Evolutionary conservation across 2,329 filamentous ascomycete genomes (phyloP), one percentile per base, ranked within the genome.

Genomic region (Bimuria novae-zelandiae): DNA sequence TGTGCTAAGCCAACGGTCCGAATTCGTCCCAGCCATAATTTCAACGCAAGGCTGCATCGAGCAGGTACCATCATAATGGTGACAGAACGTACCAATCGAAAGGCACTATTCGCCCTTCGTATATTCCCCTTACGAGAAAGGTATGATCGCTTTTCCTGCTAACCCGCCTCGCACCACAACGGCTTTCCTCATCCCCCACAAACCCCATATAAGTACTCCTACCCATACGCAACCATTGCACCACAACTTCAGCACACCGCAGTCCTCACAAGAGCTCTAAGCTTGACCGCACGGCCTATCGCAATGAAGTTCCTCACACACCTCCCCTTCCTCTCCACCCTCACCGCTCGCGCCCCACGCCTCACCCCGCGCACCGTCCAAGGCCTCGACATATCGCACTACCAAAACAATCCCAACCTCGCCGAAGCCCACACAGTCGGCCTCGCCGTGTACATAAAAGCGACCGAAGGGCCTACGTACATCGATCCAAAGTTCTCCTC

Each of bases 391-490:
- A 64, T 74, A 51, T 72, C 70, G 2, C 61, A 68, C 58, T 70
- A 71, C 56, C 69, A 73, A 52, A 39, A 53, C 44, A 62, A 37
- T 23, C 63, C 71, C n/a, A 59, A 74, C 59, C 72, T 67, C 54
- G 51, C 58, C 27, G 56, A 56, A 27, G 71, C 71, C n/a, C 70
- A 72, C 58, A 50, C 41, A 44, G 64, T 63, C 40, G 71, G 69
- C 37, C 51, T 64, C 11, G 65, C 68, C 41, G 69, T 70, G 33
- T 67, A 67, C 45, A 71, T 73, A 62, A 73, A 74, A 47, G 80
- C 81, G 7, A 83, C 80, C 10, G 80, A 83, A 60, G 79, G 80
- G n/a, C 80, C 78, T 12, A 72, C 62, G 21, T 81, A 76, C 63
- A 75, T n/a, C 27, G 52, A 59, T 46, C 55, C 59, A 30, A 57